Evolutionary conservation across 1,139 yeast genomes (phyloP), one percentile per base, ranked within the genome.

Genomic region (Geotrichum restrictum): DNA sequence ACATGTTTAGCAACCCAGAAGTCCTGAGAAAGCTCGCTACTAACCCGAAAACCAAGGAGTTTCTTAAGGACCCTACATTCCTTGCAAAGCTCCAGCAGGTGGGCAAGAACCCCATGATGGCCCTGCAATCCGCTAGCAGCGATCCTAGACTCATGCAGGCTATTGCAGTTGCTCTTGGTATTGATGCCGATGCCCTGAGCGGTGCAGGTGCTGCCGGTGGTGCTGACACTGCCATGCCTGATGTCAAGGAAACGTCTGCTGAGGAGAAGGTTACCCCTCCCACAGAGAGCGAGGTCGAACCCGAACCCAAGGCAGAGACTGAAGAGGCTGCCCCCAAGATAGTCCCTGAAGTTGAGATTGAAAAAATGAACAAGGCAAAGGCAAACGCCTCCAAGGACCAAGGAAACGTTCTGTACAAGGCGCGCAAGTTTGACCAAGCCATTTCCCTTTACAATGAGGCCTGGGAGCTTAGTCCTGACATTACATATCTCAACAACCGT

Each of bases 401-500:
- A 69, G 99, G 98, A 61, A 94, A 94, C 73, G 74, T 79, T 45
- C 76, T 87, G 48, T 94, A 94, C 77, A 93, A 93, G 71, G 77
- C 83, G 62, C 87, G 86, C 67, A 78, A 91, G 66, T 94, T 94
- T 62, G 97, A 88, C 66, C 96, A 85, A 64, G 98, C 99, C 41
- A 91, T 94, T 67, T 86, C 75, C 54, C 76, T 81, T 58, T 94
- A 94, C 74, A 77, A 86, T 65, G 78, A 82, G 65, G 99, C 99
- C 1, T 94, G 93, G 88, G 85, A 83, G 44, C 69, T 83, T 32
- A 74, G 77, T 72, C 79, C 83, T 66, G 98, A 94, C 66, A 88
- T 93, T 64, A 93, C 98, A 1, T 94, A 86, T 70, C 77, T 94
- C 68, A 94, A 93, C 75, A 94, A 94, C 77, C 82, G 95, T 66